Percentiles rank a stretch among this genome's conserved stretches.
phyloP scores from a whole-genome alignment of 2,329 filamentous ascomycete species.

The Ilyonectria destructans region DNA sequence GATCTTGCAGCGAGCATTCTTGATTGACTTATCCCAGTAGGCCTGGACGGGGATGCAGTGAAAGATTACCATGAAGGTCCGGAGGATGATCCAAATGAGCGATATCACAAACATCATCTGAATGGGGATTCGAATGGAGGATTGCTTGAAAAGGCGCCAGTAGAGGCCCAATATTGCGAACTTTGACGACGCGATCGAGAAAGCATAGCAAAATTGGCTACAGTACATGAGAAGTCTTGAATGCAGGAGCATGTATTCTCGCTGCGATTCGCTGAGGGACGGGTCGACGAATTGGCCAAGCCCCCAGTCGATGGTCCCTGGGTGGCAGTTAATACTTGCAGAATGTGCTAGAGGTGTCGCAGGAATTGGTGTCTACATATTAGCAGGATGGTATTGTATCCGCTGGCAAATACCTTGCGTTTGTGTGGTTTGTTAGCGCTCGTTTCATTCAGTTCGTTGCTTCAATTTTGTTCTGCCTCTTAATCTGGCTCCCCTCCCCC shows the following conservation, averaged over 20 bases:
- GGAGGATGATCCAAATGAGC: slow-evolving; percentile 47
- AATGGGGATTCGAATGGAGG: slow-evolving; percentile 50
- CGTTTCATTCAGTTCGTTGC: not conserved
- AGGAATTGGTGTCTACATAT: slow-evolving; percentile 32
- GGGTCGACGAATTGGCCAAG: slow-evolving; percentile 41
- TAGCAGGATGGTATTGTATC: slow-evolving; percentile 40
- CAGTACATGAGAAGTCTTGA: slow-evolving; percentile 37
- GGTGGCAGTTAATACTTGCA: not conserved
- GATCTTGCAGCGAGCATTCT: slow-evolving; percentile 50
- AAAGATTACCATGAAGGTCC: slow-evolving; percentile 54
- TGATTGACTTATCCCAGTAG: slow-evolving; percentile 52
- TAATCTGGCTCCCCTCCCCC: not conserved
- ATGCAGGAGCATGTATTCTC: slow-evolving; percentile 35
- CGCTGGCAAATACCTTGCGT: slow-evolving; percentile 36
- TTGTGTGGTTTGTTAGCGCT: not conserved
- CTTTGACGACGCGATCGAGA: slow-evolving; percentile 49
- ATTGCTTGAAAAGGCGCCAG: slow-evolving; percentile 50
- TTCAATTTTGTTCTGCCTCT: not conserved
- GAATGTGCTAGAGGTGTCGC: too few relatives aligned
- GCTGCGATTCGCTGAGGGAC: not conserved
- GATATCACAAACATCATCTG: slow-evolving; percentile 43
- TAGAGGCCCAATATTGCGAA: slow-evolving; percentile 51
- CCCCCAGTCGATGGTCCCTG: slow-evolving; percentile 42
- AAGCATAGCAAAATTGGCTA: slow-evolving; percentile 44
- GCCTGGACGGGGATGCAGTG: slow-evolving; percentile 53